Conservation (phyloP, 257 asterid species). For the Plantago elongata region DNA sequence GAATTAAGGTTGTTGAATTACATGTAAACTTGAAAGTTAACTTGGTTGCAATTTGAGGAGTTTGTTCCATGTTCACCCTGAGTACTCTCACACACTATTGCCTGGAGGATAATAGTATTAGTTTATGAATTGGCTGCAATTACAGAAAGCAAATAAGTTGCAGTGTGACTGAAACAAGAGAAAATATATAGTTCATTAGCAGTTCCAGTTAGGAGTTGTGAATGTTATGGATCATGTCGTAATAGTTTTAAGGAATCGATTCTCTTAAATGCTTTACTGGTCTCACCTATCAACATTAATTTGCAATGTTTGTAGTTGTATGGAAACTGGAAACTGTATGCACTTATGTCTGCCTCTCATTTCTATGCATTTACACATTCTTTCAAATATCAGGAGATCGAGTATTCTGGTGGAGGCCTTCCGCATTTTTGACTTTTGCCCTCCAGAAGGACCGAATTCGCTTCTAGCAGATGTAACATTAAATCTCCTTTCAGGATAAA, state of each 20-base stretch:
- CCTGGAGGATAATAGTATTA: too few relatives aligned
- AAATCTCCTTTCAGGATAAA: slow-evolving; percentile 9
- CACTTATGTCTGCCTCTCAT: not conserved
- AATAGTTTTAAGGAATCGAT: not conserved
- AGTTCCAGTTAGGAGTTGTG: not conserved
- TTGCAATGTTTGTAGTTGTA: not conserved
- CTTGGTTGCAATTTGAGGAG: not conserved
- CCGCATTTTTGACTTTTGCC: slow-evolving; percentile 35
- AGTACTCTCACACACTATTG: too few relatives aligned
- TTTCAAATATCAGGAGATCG: slow-evolving; percentile 62
- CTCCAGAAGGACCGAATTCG: slow-evolving; percentile 9
- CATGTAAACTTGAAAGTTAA: not conserved
- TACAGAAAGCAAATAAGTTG: too few relatives aligned
- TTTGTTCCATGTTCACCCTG: not conserved
- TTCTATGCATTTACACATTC: not conserved
- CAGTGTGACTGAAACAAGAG: too few relatives aligned
- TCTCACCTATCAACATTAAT: not conserved
- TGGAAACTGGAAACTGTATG: not conserved
- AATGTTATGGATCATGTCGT: not conserved
- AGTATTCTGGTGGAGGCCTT: slow-evolving; percentile 91
- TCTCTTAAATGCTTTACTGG: not conserved
- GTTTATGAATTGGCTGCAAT: too few relatives aligned
- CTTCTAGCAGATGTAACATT: slow-evolving; percentile 11
- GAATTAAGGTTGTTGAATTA: not conserved
- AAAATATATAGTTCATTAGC: too few relatives aligned